Percentiles rank a stretch among this genome's conserved stretches.
These are phyloP conservation scores for Kodamaea sagamina DNA, from an alignment of 805 yeast species.

Conservation along the genomic window DNA sequence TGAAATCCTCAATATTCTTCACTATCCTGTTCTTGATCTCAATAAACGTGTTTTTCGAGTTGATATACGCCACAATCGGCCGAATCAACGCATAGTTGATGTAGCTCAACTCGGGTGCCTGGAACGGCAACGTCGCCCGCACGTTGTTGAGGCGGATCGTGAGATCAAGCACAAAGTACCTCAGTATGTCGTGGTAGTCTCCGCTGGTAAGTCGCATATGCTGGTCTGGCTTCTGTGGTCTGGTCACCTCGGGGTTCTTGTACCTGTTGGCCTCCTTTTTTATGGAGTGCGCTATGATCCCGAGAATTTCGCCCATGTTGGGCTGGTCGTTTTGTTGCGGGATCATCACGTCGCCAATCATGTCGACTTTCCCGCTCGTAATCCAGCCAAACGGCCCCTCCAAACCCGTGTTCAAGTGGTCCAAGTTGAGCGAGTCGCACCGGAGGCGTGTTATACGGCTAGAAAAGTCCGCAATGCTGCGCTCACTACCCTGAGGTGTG, in stretches of 20 bases:
- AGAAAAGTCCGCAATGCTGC: constrained; percentile 10
- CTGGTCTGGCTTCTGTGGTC: constrained; percentile 30
- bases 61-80: constrained; percentile 95
- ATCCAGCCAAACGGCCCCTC: constrained; percentile 99
- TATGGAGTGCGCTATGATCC: constrained; percentile 48
- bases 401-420: constrained; percentile 86
- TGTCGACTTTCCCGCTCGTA: constrained; percentile 85
- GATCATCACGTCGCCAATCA: constrained; percentile 86
- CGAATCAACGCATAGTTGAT: constrained; percentile 88
- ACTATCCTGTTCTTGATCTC: constrained; percentile 83
- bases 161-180: constrained; percentile 74
- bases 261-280: constrained; percentile 51
- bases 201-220: constrained; percentile 30
- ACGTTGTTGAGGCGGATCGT: constrained; percentile 81
- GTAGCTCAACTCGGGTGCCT: constrained; percentile 85
- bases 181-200: constrained; percentile 41
- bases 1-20: constrained; percentile 79
- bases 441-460: constrained; percentile 70
- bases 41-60: constrained; percentile 83
- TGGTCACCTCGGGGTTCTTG: constrained; percentile 33
- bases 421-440: constrained; percentile 81
- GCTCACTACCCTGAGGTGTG: constrained; percentile 18
- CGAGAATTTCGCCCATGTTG: constrained; percentile 48
- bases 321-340: constrained; percentile 63
- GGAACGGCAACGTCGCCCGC: constrained; percentile 84